These are phyloP conservation scores for Oryza longistaminata DNA, from an alignment of 176 grass and related monocot genomes.

Conservation along the genomic window DNA sequence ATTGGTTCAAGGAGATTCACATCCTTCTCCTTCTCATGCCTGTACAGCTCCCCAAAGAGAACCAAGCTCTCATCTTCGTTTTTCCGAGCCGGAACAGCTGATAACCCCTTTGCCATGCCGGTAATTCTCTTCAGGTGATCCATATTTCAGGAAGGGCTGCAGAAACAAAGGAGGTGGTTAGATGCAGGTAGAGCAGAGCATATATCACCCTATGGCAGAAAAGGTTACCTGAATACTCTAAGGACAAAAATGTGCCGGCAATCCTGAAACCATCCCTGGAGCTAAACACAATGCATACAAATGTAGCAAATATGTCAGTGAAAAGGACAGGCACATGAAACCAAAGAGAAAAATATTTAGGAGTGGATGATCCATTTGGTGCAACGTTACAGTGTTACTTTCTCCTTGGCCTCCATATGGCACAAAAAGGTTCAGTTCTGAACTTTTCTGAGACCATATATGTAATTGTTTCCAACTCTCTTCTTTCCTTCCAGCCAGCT, in stretches of 20 bases:
- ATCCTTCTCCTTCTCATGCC: constrained; percentile 53
- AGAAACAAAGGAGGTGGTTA: not conserved
- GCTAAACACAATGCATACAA: constrained; percentile 32
- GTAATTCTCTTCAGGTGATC: constrained; percentile 29
- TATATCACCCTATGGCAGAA: constrained; percentile 23
- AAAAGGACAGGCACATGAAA: constrained; percentile 23
- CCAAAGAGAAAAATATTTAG: not conserved
- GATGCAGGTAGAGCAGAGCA: constrained; percentile 1
- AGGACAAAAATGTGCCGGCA: constrained; percentile 37
- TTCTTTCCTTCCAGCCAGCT: not conserved
- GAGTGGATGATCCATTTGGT: not conserved
- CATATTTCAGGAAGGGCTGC: constrained; percentile 37
- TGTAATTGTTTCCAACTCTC: not conserved
- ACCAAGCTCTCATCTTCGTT: constrained; percentile 61
- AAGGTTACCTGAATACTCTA: constrained; percentile 9
- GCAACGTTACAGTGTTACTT: not conserved
- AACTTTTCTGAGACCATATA: not conserved
- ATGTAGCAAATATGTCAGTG: constrained; percentile 34
- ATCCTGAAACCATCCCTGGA: constrained; percentile 37
- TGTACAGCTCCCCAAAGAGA: constrained; percentile 62
- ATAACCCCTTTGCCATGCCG: constrained; percentile 4
- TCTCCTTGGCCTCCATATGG: constrained; percentile 56
- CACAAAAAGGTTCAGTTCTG: constrained; percentile 6
- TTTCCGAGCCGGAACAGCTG: not conserved
- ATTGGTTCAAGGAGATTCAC: constrained; percentile 65